Base-by-base conservation (phyloP, 31 red algal species). In the Odonthalia washingtoniensis region DNA sequence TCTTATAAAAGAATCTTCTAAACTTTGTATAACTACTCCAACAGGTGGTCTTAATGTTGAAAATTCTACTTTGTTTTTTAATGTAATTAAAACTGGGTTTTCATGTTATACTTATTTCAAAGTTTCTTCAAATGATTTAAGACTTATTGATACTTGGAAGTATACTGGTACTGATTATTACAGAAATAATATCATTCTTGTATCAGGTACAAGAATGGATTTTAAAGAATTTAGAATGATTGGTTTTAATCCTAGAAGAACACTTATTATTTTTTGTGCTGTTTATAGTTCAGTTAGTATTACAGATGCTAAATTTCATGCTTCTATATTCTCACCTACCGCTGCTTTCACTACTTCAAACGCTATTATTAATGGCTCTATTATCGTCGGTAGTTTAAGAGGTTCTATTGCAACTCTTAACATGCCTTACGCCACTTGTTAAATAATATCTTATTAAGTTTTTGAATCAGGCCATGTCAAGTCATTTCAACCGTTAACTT, bases 211-310 rank as follows among this genome's bases (percentile, higher is more conserved):
- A 21, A 70, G 78, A 67, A 14, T n/a, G 17, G 88, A 91, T 46
- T 77, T 91, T 17, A 68, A 72, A 49, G 88, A 84, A 70, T 78
- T 84, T 32, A 32, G 74, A 37, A 91, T 91, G 88, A 32, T 68
- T 9, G 57, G 60, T 42, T 91, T 91, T 57, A 91, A 91, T 65
- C 30, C 88, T 28, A 70, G 72, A 3, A 66, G 88, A 35, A 91
- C 88, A 17, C 62, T 91, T 16, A 44, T 91, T 17, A 72, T 91
- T 33, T 91, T 84, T 63, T 91, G 88, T 65, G 78, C 88, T 31
- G 80, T 91, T 26, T 91, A 91, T 62, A 80, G 80, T 21, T 70
- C 79, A 16, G 60, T 84, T 64, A 79, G 70, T 5, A 1, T 91
- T 5, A 72, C 75, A 38, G 69, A 84, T 57, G 80, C 80, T n/a